Evolutionary conservation across 2,329 filamentous ascomycete genomes (phyloP).

Genomic region (Neofusicoccum ribis): DNA sequence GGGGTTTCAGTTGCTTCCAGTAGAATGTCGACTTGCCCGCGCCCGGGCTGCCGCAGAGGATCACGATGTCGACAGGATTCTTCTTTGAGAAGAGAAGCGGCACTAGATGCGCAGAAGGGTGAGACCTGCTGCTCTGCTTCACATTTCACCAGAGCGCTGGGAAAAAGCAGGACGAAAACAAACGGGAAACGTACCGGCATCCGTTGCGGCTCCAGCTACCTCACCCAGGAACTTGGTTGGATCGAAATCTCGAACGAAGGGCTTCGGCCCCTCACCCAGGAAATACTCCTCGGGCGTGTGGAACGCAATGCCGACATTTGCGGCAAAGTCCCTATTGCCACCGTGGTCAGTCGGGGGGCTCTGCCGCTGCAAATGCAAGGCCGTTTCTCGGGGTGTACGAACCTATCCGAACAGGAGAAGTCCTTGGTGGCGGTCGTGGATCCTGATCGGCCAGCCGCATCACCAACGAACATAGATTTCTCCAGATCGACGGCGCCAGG

Average conservation of each 20-base stretch:
- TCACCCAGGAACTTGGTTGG: conserved; percentile 56
- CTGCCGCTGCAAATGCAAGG: conserved; percentile 12
- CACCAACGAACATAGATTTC: conserved; percentile 82
- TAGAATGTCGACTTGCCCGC: conserved; percentile 92
- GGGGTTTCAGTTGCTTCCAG: conserved; percentile 71
- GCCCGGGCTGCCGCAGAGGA: conserved; percentile 87
- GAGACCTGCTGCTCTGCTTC: not conserved
- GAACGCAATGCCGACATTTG: conserved; percentile 79
- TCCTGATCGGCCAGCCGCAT: conserved; percentile 64
- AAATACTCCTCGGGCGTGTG: conserved; percentile 93
- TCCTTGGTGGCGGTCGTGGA: conserved; percentile 50
- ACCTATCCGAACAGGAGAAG: conserved; percentile 63
- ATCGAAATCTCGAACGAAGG: conserved; percentile 72
- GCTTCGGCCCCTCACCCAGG: conserved; percentile 63
- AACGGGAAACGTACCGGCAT: conserved; percentile 34
- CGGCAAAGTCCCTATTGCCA: conserved; percentile 70
- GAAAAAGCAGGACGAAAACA: conserved; percentile 3
- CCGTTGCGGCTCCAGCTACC: conserved; percentile 28
- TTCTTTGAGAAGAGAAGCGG: conserved; percentile 55
- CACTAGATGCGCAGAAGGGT: conserved; percentile 22
- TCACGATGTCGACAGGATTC: conserved; percentile 70
- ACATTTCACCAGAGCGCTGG: not conserved
- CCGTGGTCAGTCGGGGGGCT: conserved; percentile 19
- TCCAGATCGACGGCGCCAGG: conserved; percentile 63
- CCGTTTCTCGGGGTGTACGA: conserved; percentile 22